A percentile compares a stretch with the other conserved stretches of the same genome.
Conservation (phyloP, 2,329 filamentous ascomycete species). For the Ophiostoma sp. region DNA sequence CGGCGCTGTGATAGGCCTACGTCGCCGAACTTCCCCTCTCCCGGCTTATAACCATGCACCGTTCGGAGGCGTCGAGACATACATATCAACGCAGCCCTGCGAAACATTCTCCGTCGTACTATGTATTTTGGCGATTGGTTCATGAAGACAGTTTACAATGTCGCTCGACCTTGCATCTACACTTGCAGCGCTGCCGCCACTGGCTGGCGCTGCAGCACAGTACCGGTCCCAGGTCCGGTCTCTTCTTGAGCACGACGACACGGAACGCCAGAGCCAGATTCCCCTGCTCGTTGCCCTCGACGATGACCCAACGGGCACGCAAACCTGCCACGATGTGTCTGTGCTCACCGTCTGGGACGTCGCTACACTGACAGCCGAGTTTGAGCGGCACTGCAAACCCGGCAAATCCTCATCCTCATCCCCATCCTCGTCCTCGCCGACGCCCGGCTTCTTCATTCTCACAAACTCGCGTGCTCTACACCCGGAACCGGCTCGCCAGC, state of each 20-base stretch:
- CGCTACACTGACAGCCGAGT: slow-evolving; percentile 41
- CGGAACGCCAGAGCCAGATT: background rate
- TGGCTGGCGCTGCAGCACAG: background rate
- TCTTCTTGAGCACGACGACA: background rate
- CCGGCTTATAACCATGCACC: background rate
- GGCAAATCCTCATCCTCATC: too few relatives aligned
- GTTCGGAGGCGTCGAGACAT: background rate
- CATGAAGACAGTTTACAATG: background rate
- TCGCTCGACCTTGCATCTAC: background rate
- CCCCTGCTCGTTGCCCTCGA: slow-evolving; percentile 41
- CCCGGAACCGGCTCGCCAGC: background rate
- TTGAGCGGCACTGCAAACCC: slow-evolving; percentile 33
- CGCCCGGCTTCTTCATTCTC: background rate
- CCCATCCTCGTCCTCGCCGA: background rate
- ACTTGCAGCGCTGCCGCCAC: background rate
- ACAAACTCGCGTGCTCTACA: background rate
- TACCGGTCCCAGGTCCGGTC: slow-evolving; percentile 1
- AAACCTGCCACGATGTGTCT: slow-evolving; percentile 54
- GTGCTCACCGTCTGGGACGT: slow-evolving; percentile 52
- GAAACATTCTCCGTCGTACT: background rate
- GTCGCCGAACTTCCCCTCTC: background rate
- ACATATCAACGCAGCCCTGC: background rate
- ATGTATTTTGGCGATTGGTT: background rate
- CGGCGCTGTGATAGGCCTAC: background rate
- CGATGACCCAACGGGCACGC: slow-evolving; percentile 56